Percentiles rank a stretch among this genome's conserved stretches.
Evolutionary conservation across 345 rosid genomes (phyloP).

Genomic region (Camelina neglecta): DNA sequence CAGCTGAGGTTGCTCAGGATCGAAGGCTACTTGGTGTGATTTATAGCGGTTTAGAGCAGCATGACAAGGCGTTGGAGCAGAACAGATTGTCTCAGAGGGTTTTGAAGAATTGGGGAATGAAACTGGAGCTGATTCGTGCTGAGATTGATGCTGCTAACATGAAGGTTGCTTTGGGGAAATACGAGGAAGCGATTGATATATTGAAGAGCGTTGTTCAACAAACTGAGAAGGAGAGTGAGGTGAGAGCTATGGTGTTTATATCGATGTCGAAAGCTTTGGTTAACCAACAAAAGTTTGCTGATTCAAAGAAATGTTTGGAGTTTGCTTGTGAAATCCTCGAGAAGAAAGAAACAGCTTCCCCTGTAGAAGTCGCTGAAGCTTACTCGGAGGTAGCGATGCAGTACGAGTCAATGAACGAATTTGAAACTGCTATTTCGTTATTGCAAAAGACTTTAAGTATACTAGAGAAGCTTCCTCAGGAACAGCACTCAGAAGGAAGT

Average conservation of each 20-base stretch:
- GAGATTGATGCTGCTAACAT: conserved; percentile 92
- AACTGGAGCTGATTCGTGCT: conserved; percentile 67
- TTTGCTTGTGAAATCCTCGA: conserved; percentile 79
- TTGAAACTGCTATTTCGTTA: conserved; percentile 76
- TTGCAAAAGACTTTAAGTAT: conserved; percentile 71
- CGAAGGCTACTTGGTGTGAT: conserved; percentile 88
- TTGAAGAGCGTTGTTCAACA: conserved; percentile 65
- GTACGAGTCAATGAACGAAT: conserved; percentile 85
- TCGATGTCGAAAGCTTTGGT: conserved; percentile 86
- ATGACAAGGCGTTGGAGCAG: conserved; percentile 86
- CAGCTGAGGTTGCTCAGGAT: conserved; percentile 88
- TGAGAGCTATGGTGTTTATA: conserved; percentile 74
- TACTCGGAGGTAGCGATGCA: conserved; percentile 93
- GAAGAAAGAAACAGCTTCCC: conserved; percentile 69
- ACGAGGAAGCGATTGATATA: conserved; percentile 70
- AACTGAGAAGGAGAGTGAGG: conserved; percentile 77
- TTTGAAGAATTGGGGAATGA: conserved; percentile 81
- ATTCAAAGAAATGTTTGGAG: conserved; percentile 78
- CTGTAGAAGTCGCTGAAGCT: conserved; percentile 84
- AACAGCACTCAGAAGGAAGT: conserved; percentile 87
- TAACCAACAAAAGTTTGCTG: conserved; percentile 67
- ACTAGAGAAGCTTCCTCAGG: conserved; percentile 88
- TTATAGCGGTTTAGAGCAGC: conserved; percentile 84
- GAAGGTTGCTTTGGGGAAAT: conserved; percentile 85
- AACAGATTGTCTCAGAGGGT: conserved; percentile 76